phyloP scores from a whole-genome alignment of 2,329 filamentous ascomycete genomes.

The Botrytis aclada region DNA sequence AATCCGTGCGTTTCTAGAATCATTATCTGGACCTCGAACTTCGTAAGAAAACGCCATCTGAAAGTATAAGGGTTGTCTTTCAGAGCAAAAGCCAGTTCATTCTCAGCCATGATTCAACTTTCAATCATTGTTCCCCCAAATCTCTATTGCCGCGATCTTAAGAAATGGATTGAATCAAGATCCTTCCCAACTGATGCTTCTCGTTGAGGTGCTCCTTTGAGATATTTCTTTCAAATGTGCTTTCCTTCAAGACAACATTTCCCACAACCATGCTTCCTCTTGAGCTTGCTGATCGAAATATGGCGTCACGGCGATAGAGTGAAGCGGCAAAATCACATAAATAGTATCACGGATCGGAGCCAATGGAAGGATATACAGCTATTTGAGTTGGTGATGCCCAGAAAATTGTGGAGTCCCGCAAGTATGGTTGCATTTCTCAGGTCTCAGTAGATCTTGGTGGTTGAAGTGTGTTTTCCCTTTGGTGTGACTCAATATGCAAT shows the following conservation, averaged over 20 bases:
- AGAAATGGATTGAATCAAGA: background rate
- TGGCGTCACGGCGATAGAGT: background rate
- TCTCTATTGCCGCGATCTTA: background rate
- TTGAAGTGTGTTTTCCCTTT: background rate
- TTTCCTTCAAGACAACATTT: background rate
- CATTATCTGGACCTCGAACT: background rate
- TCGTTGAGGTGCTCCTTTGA: background rate
- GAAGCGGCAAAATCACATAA: background rate
- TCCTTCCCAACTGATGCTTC: background rate
- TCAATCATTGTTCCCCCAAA: background rate
- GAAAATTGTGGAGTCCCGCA: background rate
- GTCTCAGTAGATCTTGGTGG: background rate
- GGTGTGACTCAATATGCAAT: constrained; percentile 8
- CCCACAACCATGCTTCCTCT: background rate
- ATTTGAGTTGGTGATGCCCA: background rate
- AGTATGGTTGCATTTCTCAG: background rate
- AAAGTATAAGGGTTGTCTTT: background rate
- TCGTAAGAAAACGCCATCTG: background rate
- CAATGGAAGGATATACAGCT: background rate
- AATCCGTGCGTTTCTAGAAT: background rate
- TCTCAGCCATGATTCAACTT: background rate
- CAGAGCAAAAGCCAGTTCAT: background rate
- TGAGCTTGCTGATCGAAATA: background rate
- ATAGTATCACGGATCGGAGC: background rate
- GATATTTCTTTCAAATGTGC: background rate